Evolutionary conservation across 805 yeast species (phyloP), one percentile per base, ranked within the genome.

Genomic region (Scheffersomyces ergatensis): DNA sequence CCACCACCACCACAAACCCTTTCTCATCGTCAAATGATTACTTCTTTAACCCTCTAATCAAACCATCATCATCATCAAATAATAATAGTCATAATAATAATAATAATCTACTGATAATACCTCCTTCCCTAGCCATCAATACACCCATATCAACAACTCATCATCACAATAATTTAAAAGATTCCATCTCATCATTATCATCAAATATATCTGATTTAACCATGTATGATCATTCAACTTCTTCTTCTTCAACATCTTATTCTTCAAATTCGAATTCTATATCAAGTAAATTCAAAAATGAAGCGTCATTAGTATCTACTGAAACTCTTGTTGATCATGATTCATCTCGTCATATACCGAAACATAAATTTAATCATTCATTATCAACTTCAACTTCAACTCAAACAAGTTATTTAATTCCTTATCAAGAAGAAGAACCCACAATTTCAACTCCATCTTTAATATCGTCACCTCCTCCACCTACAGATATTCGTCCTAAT

Each of bases 271-370:
- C n/a, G n/a, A n/a, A n/a, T n/a, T n/a, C n/a, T n/a, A 24, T 17
- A 4, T 14, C 18, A 25, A 15, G 19, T 13, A 39, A 39, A 27
- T 32, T 39, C 23, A 37, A 54, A 38, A 55, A 45, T 26, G 56
- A 48, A 25, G 6, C 24, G 24, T 18, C 31, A 18, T 45, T 50
- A 17, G 24, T 47, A 9, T 61, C 67, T n/a, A 55, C 63, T 1
- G 67, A 62, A 13, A 64, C 69, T 3, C 44, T 64, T 30, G 64
- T 63, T 13, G 65, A 61, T n/a, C 34, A 34, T 34, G 18, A 17
- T 5, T 25, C 33, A 34, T 21, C 39, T 33, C 41, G 33, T 43
- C 40, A 39, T n/a, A 32, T 39, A 14, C 43, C 47, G 16, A 45
- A 47, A 36, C 49, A 42, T 23, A 34, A 33, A 18, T 33, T 36